Evolutionary conservation across 352 stramenopile genomes (phyloP).

Genomic region (Halophytophthora polymorphica): DNA sequence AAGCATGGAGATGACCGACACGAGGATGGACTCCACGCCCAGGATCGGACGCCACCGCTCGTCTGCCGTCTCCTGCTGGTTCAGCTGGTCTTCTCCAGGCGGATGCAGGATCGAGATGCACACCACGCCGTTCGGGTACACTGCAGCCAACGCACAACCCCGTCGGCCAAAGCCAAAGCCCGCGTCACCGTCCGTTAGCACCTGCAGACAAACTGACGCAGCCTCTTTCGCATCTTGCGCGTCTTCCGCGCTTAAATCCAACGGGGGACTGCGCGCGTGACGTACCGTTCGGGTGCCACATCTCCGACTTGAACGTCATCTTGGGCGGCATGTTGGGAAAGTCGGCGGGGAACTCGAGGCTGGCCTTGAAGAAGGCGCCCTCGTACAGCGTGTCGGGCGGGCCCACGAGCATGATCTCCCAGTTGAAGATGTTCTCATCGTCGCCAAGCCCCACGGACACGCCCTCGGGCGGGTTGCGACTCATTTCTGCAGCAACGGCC

Average conservation of each 20-base stretch:
- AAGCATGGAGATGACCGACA: slow-evolving; percentile 99
- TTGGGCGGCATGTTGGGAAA: slow-evolving; percentile 99
- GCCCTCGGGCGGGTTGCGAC: slow-evolving; percentile 97
- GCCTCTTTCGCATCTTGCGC: no score
- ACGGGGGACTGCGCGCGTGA: not conserved
- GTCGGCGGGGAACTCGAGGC: slow-evolving; percentile 95
- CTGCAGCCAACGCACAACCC: slow-evolving; percentile 33
- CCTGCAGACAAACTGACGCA: not conserved
- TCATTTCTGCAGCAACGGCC: slow-evolving; percentile 87
- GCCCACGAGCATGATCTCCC: slow-evolving; percentile 98
- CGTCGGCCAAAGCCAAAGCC: not conserved
- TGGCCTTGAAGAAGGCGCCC: slow-evolving; percentile 98
- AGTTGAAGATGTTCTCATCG: slow-evolving; percentile 98
- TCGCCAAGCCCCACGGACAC: slow-evolving; percentile 97
- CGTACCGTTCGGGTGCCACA: slow-evolving; percentile 99
- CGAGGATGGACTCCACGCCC: slow-evolving; percentile 93
- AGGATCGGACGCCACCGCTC: slow-evolving; percentile 98
- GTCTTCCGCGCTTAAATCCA: not conserved
- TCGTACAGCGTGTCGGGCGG: slow-evolving; percentile 93
- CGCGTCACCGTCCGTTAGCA: not conserved
- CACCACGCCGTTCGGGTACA: slow-evolving; percentile 97
- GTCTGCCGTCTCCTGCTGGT: slow-evolving; percentile 97
- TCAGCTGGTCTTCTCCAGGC: slow-evolving; percentile 97
- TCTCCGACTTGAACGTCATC: slow-evolving; percentile 99
- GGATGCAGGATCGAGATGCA: slow-evolving; percentile 99